Evolutionary conservation across 805 yeast genomes (phyloP), one percentile per base, ranked within the genome.

Genomic region (Sugiyamaella americana): DNA sequence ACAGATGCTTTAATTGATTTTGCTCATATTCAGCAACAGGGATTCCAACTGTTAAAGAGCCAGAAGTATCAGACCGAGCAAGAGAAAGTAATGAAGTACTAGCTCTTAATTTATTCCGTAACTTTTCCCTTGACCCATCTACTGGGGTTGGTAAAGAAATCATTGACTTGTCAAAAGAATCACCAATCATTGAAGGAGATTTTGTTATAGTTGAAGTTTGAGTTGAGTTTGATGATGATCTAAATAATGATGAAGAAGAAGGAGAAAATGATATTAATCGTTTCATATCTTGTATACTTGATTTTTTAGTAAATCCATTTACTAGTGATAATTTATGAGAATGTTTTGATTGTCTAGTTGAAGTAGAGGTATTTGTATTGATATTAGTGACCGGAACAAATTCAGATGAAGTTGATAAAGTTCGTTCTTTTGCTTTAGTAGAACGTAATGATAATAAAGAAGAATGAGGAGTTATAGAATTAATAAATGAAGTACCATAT

Each of bases 121-220:
- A 65, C 51, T 78, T 79, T 50, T 73, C 78, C 30, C 78, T 68
- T 13, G 84, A 74, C 10, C 70, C 71, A 34, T 73, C 74, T 47
- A 74, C 77, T 4, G 82, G 80, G 3, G 74, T 69, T 1, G 86
- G 87, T 47, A 77, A 61, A 3, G 85, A 79, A 13, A 80, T 80
- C 64, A 67, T 68, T 5, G 66, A 56, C 47, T 67, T 68, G 44
- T 63, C 68, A 40, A 62, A 52, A 17, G 26, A 26, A 13, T 26
- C 32, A 8, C 32, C 32, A 13, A 26, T 8, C 11, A 26, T 3
- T 13, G 37, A 23, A 19, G 42, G 37, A 2, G 47, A 46, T 13
- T 10, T 32, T 22, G 19, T 23, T 11, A 10, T 36, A 5, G 21
- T 19, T 16, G 22, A 18, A 4, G 52, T 8, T 8, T 13, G 11